Conservation (phyloP, 108 stramenopile genomes). For the Seminavis robusta region DNA sequence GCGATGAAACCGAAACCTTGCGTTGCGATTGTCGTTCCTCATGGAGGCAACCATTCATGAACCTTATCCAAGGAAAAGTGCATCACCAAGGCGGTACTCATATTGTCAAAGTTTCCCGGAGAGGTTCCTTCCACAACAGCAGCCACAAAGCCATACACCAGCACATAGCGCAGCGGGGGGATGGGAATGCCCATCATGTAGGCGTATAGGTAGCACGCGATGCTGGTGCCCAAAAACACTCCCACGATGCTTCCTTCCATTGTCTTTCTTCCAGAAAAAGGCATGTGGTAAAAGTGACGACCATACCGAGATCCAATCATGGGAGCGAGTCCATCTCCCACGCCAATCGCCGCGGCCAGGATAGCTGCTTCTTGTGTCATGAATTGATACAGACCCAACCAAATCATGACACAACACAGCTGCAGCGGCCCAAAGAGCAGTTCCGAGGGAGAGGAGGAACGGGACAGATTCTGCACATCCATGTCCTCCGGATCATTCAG, state of each 20-base stretch:
- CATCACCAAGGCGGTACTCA: constrained; percentile 51
- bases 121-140: constrained; percentile 69
- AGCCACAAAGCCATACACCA: constrained; percentile 55
- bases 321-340: constrained; percentile 67
- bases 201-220: constrained; percentile 49
- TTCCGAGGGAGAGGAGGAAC: constrained; percentile 62
- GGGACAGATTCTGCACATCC: constrained; percentile 59
- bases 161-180: constrained; percentile 33
- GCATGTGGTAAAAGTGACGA: constrained; percentile 53
- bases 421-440: constrained; percentile 72
- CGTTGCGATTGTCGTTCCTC: too few relatives aligned
- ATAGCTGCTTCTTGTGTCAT: constrained; percentile 43
- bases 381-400: constrained; percentile 55
- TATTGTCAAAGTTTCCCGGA: constrained; percentile 62
- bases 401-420: constrained; percentile 49
- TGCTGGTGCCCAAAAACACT: constrained; percentile 62
- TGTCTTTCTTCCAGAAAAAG: constrained; percentile 54
- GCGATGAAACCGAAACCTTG: too few relatives aligned
- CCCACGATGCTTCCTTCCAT: constrained; percentile 72
- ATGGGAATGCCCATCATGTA: constrained; percentile 45
- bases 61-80: constrained; percentile 39
- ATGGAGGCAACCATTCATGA: constrained; percentile 29
- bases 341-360: constrained; percentile 45
- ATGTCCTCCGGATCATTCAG: constrained; percentile 62
- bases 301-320: constrained; percentile 56